Base-by-base conservation (phyloP, 1,139 yeast species). In the Diutina scorzettiae region DNA sequence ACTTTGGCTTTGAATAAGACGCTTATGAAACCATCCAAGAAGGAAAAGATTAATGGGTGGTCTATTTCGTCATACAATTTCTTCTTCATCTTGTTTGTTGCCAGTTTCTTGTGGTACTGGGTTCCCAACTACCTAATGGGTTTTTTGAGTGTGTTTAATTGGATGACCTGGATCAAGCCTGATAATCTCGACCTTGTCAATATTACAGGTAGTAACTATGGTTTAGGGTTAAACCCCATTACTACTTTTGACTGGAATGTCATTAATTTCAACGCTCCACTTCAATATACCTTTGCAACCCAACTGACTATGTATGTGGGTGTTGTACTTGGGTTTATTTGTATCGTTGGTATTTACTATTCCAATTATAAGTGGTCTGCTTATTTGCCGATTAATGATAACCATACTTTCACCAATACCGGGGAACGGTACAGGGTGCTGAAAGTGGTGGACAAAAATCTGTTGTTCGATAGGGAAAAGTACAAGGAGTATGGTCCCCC, bases 141-240 rank as follows among this genome's bases (percentile, higher is more conserved):
- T 37, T 77, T 77, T 0, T 54, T 77, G 14, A 64, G 74, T 2
- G 58, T 61, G 14, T 78, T 78, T 57, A 75, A 73, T 53, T 77
- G 83, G 82, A 67, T 73, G 55, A 69, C 78, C 3, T 78, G 84
- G 84, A 75, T 77, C 41, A 59, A 64, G 4, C 82, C 82, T 17
- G 49, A 65, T 30, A 77, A 74, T 52, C 62, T 71, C 48, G 66
- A 69, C 44, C 56, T 79, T 41, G 80, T 77, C 8, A 60, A 63
- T 8, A 60, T 79, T 33, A 73, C 79, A 2, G 86, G 85, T 3
- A 55, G 67, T 3, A 50, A 53, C 11, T 44, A 52, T 19, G 83
- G 83, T 16, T 53, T 76, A 12, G 82, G 82, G 1, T 49, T 76
- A 42, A 75, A 76, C 50, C 83, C 82, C 12, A 50, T 70, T 42